Percentiles rank a stretch among this genome's conserved stretches.
phyloP scores from a whole-genome alignment of 1,139 yeast species.

The Neolecta irregularis region DNA sequence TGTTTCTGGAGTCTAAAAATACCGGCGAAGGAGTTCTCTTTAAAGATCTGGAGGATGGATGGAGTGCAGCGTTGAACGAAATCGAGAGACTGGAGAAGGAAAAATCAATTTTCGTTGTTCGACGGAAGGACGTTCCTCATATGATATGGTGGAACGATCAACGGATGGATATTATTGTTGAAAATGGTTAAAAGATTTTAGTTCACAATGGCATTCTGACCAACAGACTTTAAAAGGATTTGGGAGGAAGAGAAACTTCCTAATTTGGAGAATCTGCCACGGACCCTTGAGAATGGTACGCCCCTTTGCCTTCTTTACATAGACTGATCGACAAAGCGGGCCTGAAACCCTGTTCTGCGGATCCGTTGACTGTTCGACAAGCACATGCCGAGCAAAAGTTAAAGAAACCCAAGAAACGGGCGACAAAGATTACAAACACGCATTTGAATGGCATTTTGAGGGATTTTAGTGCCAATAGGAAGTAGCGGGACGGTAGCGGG shows the following conservation, averaged over 20 bases:
- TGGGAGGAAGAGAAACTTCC: constrained; percentile 77
- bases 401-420: constrained; percentile 77
- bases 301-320: constrained; percentile 59
- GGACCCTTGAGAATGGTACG: constrained; percentile 1
- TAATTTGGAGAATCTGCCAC: not conserved
- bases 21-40: constrained; percentile 82
- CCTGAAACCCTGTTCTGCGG: constrained; percentile 89
- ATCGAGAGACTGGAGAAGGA: constrained; percentile 62
- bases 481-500: too few species aligned
- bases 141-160: constrained; percentile 59
- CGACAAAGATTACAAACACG: constrained; percentile 88
- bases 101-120: constrained; percentile 60
- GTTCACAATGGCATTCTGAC: too few species aligned
- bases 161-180: constrained; percentile 79
- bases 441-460: constrained; percentile 92
- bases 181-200: constrained; percentile 22
- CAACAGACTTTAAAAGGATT: constrained; percentile 24
- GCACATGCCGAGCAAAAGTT: constrained; percentile 30
- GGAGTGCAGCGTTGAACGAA: constrained; percentile 81
- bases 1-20: constrained; percentile 61
- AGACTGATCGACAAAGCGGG: constrained; percentile 66
- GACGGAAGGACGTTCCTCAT: constrained; percentile 82
- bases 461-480: constrained; percentile 33
- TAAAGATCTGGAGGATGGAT: constrained; percentile 84
- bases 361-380: constrained; percentile 73